phyloP scores from a whole-genome alignment of 75 land plant species.

The Chamaecyparis obtusa region DNA sequence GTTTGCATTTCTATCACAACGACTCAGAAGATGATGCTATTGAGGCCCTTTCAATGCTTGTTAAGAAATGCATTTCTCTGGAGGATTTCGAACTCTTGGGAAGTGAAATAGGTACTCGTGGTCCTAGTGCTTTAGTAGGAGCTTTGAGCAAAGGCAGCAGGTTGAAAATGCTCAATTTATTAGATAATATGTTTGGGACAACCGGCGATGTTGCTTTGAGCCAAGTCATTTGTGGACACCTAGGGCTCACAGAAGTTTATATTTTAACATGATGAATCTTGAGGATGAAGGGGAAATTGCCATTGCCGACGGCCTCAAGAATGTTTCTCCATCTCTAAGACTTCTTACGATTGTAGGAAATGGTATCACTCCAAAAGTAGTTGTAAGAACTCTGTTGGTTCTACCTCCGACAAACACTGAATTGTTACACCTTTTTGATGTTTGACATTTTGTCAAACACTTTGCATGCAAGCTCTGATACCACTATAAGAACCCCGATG shows the following conservation, averaged over 20 bases:
- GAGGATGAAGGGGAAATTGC: no score
- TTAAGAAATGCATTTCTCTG: conserved; percentile 51
- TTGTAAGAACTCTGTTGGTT: no score
- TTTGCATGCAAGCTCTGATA: no score
- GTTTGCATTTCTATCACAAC: conserved; percentile 83
- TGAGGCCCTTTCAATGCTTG: conserved; percentile 54
- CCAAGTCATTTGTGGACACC: conserved; percentile 46
- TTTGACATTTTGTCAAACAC: no score
- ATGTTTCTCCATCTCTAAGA: conserved; percentile 20
- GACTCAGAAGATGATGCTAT: conserved; percentile 45
- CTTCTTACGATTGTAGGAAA: conserved; percentile 88
- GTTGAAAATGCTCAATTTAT: conserved; percentile 68
- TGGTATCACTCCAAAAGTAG: conserved; percentile 67
- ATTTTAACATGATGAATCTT: conserved; percentile 20
- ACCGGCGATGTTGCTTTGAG: conserved; percentile 60
- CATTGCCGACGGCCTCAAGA: no score
- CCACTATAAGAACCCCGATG: no score
- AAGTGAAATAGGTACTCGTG: conserved; percentile 71
- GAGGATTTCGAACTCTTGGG: conserved; percentile 90
- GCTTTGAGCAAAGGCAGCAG: conserved; percentile 48
- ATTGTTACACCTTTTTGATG: no score
- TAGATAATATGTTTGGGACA: conserved; percentile 30
- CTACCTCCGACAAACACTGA: no score
- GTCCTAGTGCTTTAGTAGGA: conserved; percentile 16
- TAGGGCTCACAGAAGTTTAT: conserved; percentile 36